A percentile compares a stretch with the other conserved stretches of the same genome.
These are phyloP conservation scores for Persicaria tinctoria DNA, from an alignment of 148 eudicot genomes.

Conservation along the genomic window DNA sequence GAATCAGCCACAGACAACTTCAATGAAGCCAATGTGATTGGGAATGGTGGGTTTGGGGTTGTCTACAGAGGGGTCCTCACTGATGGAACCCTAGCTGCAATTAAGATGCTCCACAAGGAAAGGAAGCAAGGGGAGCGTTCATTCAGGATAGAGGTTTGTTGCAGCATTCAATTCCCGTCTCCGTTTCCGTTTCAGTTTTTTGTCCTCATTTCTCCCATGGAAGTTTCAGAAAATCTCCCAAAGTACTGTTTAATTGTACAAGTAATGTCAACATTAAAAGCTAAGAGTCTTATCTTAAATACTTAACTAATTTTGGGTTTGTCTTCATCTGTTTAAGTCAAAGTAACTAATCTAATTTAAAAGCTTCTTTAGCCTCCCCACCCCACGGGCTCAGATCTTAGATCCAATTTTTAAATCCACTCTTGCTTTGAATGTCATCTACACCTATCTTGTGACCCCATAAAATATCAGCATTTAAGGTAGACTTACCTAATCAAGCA, in stretches of 20 bases:
- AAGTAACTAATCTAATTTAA: not conserved
- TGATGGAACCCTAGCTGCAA: slow-evolving; percentile 63
- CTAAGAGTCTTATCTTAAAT: not conserved
- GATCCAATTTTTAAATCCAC: not conserved
- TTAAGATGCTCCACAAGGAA: slow-evolving; percentile 59
- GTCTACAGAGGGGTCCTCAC: slow-evolving; percentile 66
- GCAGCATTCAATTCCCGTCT: slow-evolving; percentile 6
- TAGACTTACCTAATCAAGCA: not conserved
- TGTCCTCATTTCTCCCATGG: slow-evolving; percentile 4
- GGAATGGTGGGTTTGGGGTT: slow-evolving; percentile 55
- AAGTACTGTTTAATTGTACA: not conserved
- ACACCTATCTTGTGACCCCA: slow-evolving; percentile 13
- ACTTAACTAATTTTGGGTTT: slow-evolving; percentile 1
- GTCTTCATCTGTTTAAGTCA: slow-evolving; percentile 4
- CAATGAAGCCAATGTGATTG: slow-evolving; percentile 53
- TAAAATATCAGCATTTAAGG: slow-evolving; percentile 4
- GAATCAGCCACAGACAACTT: slow-evolving; percentile 74
- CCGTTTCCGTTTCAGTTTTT: not conserved
- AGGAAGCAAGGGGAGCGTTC: slow-evolving; percentile 90
- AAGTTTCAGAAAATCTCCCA: not conserved
- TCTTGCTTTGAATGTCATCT: slow-evolving; percentile 6
- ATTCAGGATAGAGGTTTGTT: slow-evolving; percentile 65
- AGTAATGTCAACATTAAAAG: slow-evolving; percentile 4
- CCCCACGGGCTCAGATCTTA: slow-evolving; percentile 10
- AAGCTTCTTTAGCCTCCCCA: not conserved